Evolutionary conservation across 2,329 filamentous ascomycete genomes (phyloP).

Genomic region (Neonectria hederae): DNA sequence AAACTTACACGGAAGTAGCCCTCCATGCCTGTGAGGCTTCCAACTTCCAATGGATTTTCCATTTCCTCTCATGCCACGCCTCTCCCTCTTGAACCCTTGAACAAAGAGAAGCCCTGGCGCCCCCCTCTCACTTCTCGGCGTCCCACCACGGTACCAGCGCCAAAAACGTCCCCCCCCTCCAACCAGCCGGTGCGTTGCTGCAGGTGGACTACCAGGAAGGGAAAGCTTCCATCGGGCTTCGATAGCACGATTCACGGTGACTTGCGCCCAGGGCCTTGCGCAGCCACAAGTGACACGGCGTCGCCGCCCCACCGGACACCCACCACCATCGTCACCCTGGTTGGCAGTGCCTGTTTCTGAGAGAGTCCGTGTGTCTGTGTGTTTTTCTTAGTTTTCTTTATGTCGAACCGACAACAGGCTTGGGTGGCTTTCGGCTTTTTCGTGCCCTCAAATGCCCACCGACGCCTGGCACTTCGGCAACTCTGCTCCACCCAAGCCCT

Average conservation of each 20-base stretch:
- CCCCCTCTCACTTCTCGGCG: slow-evolving; percentile 27
- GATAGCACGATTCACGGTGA: slow-evolving; percentile 42
- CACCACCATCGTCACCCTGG: slow-evolving; percentile 4
- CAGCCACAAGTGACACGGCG: slow-evolving; percentile 35
- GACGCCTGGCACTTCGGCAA: not conserved
- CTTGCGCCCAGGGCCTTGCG: slow-evolving; percentile 30
- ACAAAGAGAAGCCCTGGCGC: slow-evolving; percentile 5
- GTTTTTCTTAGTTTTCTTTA: not conserved
- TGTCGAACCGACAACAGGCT: not conserved
- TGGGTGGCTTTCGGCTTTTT: not conserved
- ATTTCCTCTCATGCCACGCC: slow-evolving; percentile 3
- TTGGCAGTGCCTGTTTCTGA: slow-evolving; percentile 16
- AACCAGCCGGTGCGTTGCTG: slow-evolving; percentile 6
- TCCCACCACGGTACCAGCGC: slow-evolving; percentile 31
- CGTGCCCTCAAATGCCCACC: not conserved
- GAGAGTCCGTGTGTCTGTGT: slow-evolving; percentile 10
- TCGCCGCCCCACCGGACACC: slow-evolving; percentile 36
- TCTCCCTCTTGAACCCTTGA: slow-evolving; percentile 9
- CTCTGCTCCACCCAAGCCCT: slow-evolving; percentile 20
- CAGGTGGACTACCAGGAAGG: slow-evolving; percentile 15
- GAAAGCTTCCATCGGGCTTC: slow-evolving; percentile 44
- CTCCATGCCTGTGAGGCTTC: slow-evolving; percentile 11
- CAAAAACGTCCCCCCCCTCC: not conserved
- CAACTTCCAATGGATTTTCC: slow-evolving; percentile 7
- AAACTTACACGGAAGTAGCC: not conserved